phyloP scores from a whole-genome alignment of 2,329 filamentous ascomycete genomes.

The Colletotrichum liaoningense region DNA sequence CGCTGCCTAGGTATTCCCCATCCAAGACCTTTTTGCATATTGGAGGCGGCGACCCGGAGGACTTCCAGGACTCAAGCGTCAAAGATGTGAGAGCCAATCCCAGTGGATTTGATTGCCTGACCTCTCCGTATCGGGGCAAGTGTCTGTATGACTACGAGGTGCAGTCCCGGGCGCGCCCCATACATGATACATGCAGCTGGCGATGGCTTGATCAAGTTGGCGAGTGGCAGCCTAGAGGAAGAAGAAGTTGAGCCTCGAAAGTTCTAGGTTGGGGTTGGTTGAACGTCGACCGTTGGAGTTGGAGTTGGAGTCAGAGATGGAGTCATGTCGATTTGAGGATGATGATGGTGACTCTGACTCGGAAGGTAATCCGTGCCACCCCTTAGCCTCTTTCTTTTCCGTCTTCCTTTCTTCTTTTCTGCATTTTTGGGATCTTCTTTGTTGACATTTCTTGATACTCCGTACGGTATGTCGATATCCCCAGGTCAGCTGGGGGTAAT shows the following conservation, averaged over 20 bases:
- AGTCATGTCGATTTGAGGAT: background rate
- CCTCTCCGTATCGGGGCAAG: background rate
- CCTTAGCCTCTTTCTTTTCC: background rate
- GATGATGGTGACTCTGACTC: background rate
- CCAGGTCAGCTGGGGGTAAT: background rate
- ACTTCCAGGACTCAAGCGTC: no score
- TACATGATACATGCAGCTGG: background rate
- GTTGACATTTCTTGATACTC: background rate
- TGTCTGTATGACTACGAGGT: background rate
- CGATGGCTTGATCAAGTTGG: background rate
- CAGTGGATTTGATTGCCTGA: background rate
- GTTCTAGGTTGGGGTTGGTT: background rate
- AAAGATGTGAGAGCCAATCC: background rate
- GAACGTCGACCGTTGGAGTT: background rate
- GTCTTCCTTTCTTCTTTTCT: background rate
- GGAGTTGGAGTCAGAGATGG: background rate
- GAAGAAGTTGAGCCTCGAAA: background rate
- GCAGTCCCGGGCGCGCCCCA: background rate
- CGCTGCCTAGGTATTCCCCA: background rate
- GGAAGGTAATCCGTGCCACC: background rate
- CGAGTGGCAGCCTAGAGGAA: background rate
- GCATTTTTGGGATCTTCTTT: background rate
- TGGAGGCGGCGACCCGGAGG: background rate
- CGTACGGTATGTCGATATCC: no score
- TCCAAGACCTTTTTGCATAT: background rate